Evolutionary conservation across 208 protist species (phyloP).

Genomic region (Herpetomonas muscarum): DNA sequence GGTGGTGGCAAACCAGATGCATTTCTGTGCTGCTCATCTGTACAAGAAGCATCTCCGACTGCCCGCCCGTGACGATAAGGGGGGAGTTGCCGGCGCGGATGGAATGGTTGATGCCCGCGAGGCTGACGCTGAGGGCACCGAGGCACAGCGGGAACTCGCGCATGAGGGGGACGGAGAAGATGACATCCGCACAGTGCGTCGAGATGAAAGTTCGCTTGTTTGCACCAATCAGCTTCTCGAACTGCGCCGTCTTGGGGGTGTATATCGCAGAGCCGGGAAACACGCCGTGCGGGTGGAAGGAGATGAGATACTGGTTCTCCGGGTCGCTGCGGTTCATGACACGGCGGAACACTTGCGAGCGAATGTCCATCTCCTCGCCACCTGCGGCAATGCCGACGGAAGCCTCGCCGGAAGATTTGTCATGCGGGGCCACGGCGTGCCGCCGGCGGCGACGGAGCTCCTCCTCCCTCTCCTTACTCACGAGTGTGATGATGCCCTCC

Average conservation of each 20-base stretch:
- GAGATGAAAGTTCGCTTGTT: conserved; percentile 33
- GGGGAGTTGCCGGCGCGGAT: conserved; percentile 35
- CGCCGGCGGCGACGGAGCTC: too few species aligned
- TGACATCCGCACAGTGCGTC: conserved; percentile 52
- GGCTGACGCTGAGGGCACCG: conserved; percentile 39
- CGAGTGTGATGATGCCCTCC: not conserved
- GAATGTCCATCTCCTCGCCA: not conserved
- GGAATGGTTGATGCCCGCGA: conserved; percentile 39
- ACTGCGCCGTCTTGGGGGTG: conserved; percentile 32
- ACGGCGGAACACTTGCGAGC: not conserved
- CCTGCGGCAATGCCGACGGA: not conserved
- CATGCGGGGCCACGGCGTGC: too few species aligned
- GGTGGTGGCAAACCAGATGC: conserved; percentile 65
- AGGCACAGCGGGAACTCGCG: conserved; percentile 49
- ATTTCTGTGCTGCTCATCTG: conserved; percentile 42
- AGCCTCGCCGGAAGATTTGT: too few species aligned
- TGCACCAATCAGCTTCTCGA: conserved; percentile 30
- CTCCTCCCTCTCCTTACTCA: conserved; percentile 6
- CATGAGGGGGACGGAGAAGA: conserved; percentile 65
- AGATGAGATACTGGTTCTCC: conserved; percentile 59
- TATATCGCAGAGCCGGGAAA: conserved; percentile 54
- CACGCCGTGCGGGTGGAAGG: conserved; percentile 74
- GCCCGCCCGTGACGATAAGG: conserved; percentile 70
- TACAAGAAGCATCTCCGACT: conserved; percentile 66
- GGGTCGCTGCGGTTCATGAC: conserved; percentile 37